Conservation (phyloP, 768 basidiomycete genomes). For the Russula brevipes region DNA sequence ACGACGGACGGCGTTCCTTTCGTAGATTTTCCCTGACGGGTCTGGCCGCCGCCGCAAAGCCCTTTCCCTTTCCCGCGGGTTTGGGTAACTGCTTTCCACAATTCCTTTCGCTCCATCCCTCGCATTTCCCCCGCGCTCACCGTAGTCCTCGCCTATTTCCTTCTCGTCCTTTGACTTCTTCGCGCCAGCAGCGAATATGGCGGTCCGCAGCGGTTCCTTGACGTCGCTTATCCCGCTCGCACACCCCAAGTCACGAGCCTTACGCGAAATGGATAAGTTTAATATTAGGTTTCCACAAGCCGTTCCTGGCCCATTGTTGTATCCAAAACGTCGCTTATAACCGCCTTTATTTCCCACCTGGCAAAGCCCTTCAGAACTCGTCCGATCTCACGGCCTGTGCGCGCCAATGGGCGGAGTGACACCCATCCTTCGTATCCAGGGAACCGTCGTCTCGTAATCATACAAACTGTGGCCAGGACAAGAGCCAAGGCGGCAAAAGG, state of each 20-base stretch:
- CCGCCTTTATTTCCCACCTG: constrained; percentile 16
- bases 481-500: neutral
- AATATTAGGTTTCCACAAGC: constrained; percentile 2
- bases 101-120: neutral
- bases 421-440: constrained; percentile 13
- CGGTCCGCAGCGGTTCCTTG: constrained; percentile 2
- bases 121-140: neutral
- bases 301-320: constrained; percentile 21
- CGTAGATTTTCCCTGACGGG: constrained; percentile 32
- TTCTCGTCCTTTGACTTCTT: neutral
- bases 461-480: neutral
- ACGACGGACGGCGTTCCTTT: constrained; percentile 46
- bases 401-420: neutral
- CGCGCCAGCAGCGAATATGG: neutral
- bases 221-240: constrained; percentile 6
- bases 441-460: neutral
- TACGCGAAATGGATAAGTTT: constrained; percentile 21
- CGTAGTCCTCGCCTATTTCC: neutral
- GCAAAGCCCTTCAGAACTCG: constrained; percentile 1
- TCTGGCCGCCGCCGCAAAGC: neutral
- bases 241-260: constrained; percentile 11
- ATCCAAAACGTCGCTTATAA: neutral
- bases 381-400: constrained; percentile 13
- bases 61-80: constrained; percentile 9
- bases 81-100: neutral